Evolutionary conservation across 345 rosid species (phyloP), one percentile per base, ranked within the genome.

Genomic region (Cardamine occulta): DNA sequence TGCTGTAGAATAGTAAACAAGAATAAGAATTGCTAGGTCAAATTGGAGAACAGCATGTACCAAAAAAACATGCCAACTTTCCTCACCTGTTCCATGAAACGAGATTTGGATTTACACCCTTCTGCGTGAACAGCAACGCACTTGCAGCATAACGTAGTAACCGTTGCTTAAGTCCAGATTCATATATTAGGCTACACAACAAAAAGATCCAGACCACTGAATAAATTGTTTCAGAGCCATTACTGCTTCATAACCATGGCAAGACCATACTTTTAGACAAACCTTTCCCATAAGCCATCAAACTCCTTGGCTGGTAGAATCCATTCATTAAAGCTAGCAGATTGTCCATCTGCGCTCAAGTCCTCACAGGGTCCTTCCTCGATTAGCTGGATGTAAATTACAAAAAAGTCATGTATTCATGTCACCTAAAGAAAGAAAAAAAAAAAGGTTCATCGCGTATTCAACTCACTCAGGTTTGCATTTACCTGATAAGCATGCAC

Each of bases 211-310:
- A 63, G 19, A 59, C 29, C 56, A 35, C n/a, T 61, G 34, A 79
- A 6, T 35, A 53, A 60, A 65, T 6, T 3, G 31, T 55, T 52
- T 54, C 60, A 75, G 23, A 47, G 10, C 8, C 52, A 52, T 72
- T 17, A 42, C 63, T 47, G 9, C n/a, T 23, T 21, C 10, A 42
- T 11, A 78, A 66, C 52, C 39, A 71, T 0, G 58, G 15, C 44
- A 51, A 42, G 37, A 59, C 44, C 6, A 14, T 8, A 31, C 8
- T 70, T 61, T 5, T 0, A 15, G 37, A 81, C 80, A 81, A 48
- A 95, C 99, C 99, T 95, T 82, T 95, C 98, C 98, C 99, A 95
- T 94, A 95, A 81, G 82, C 99, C 98, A 83, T 95, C 96, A 80
- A 92, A 95, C 80, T 95, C 99, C 82, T 83, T 89, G 13, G 97